Evolutionary conservation across 768 basidiomycete genomes (phyloP).

Genomic region (Lactifluus echinatus): DNA sequence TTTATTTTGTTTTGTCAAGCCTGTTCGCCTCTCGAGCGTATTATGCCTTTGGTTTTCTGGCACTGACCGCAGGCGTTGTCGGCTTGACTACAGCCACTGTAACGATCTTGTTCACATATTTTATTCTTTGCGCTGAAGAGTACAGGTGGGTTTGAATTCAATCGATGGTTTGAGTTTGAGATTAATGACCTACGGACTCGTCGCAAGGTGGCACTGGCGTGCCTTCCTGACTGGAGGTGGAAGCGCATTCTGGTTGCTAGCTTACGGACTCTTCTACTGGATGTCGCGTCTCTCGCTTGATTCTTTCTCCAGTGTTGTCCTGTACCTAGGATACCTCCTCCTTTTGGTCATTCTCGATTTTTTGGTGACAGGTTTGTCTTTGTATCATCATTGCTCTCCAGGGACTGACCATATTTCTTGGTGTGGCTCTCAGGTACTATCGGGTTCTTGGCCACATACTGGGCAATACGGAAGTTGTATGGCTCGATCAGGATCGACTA

Average conservation of each 20-base stretch:
- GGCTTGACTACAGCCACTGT: constrained; percentile 85
- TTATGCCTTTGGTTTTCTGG: constrained; percentile 94
- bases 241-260: constrained; percentile 83
- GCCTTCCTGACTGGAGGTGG: constrained; percentile 89
- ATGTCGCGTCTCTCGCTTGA: constrained; percentile 76
- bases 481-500: constrained; percentile 71
- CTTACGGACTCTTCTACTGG: constrained; percentile 88
- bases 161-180: background rate
- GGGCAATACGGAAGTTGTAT: constrained; percentile 82
- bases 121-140: constrained; percentile 88
- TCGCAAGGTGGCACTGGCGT: constrained; percentile 87
- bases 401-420: background rate
- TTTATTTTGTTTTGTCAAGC: constrained; percentile 87
- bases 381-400: background rate
- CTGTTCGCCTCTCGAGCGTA: constrained; percentile 89
- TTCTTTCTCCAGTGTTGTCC: constrained; percentile 67
- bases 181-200: constrained; percentile 3
- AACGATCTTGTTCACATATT: constrained; percentile 83
- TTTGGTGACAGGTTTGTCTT: constrained; percentile 65
- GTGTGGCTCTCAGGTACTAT: constrained; percentile 58
- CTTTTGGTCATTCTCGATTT: constrained; percentile 79
- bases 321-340: constrained; percentile 88
- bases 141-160: constrained; percentile 50
- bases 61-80: constrained; percentile 77
- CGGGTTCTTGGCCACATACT: constrained; percentile 85